Base-by-base conservation (phyloP, 2,329 filamentous ascomycete species). In the Keithomyces neogunnii region DNA sequence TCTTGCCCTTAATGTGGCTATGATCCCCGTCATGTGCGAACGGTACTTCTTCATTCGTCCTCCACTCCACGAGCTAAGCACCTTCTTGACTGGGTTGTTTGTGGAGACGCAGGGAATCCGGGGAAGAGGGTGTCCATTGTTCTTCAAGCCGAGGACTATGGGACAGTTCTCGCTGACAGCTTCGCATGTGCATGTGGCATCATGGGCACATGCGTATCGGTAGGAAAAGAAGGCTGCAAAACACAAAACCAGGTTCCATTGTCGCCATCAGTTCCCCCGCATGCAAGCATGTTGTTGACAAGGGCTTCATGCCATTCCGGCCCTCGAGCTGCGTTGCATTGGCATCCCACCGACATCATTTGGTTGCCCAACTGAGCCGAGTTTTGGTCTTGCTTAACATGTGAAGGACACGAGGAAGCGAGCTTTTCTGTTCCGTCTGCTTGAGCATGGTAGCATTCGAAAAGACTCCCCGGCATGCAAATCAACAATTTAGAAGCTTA, bases 1-100 rank as follows among this genome's bases (percentile, higher is more conserved):
- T 48, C 33, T 48, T 48, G 35, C 46, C 46, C 35, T 26, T 11
- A 48, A 40, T 6, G 46, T 48, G 47, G 47, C 13, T 33, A 31
- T 19, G 36, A 47, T 26, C 10, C 9, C 43, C 6, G 9, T 30
- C 11, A 30, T 33, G 30, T 19, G 19, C 19, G 7, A 31, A 5
- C 33, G 33, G 45, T 26, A 29, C 10, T 47, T 29, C 10, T 47
- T 29, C 7, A 29, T 47, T 47, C 33, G 45, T 9, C 45, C 26
- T 26, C 6, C 31, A 10, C 3, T 26, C 19, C 47, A 3, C 26
- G 36, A 35, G 19, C 19, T 19, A 19, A 19, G 19, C 19, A 19
- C 19, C 19, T 19, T 19, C 19, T 19, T 19, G 19, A 19, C 19
- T 33, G 29, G 30, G 30, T 46, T 11, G 26, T 19, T 19, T 19